Conservation (phyloP, 2,329 filamentous ascomycete species). For the Fusarium devonianum region DNA sequence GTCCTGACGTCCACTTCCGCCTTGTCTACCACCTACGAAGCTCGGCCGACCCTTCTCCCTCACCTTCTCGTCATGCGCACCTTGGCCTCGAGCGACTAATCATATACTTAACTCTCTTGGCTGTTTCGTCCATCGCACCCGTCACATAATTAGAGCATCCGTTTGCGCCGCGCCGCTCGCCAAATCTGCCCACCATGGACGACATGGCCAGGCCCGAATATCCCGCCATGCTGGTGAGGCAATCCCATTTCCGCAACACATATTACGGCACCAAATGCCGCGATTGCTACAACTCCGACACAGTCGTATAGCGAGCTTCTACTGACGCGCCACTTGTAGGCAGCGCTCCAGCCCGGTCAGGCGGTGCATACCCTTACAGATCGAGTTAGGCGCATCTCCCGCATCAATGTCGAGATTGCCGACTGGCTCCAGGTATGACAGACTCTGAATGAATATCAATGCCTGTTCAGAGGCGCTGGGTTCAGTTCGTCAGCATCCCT, state of each 20-base stretch:
- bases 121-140: conserved; percentile 2
- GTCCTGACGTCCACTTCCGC: conserved; percentile 2
- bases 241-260: conserved; percentile 10
- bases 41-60: conserved; percentile 33
- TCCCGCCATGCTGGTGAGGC: conserved; percentile 88
- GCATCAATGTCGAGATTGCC: conserved; percentile 88
- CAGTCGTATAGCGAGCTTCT: neutral
- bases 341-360: conserved; percentile 79
- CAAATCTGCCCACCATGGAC: conserved; percentile 64
- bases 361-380: conserved; percentile 85
- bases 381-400: conserved; percentile 84
- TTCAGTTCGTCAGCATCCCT: neutral
- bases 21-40: conserved; percentile 18
- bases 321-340: conserved; percentile 58
- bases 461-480: conserved; percentile 1
- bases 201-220: conserved; percentile 88
- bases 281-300: neutral
- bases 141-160: conserved; percentile 27
- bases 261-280: conserved; percentile 1
- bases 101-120: conserved; percentile 18
- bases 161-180: conserved; percentile 21
- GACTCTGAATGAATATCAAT: conserved; percentile 14
- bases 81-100: conserved; percentile 26
- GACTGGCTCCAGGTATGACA: conserved; percentile 90
- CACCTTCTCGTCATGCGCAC: conserved; percentile 26